Conservation (phyloP, 2,329 filamentous ascomycete species). For the Fusarium cyanostomum region DNA sequence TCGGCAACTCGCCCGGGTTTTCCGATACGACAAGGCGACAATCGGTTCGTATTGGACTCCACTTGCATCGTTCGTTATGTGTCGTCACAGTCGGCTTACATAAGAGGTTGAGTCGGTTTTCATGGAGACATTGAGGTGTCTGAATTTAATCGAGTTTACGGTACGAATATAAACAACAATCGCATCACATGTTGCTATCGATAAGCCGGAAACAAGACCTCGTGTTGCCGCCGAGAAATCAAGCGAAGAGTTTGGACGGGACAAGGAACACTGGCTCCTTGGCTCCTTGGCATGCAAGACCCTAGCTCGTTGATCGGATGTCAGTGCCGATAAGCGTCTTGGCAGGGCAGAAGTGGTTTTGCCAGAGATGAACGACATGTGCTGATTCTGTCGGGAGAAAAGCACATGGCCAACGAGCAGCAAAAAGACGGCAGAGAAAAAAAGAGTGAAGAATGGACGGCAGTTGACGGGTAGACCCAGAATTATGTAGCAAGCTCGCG, state of each 20-base stretch:
- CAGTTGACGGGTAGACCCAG: neutral
- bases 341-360: constrained; percentile 31
- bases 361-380: constrained; percentile 17
- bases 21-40: no score
- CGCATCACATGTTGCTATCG: neutral
- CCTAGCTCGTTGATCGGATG: constrained; percentile 39
- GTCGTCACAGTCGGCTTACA: no score
- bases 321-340: constrained; percentile 42
- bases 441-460: neutral
- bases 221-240: constrained; percentile 7
- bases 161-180: no score
- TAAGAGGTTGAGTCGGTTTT: no score
- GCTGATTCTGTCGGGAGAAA: neutral
- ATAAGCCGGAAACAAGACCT: neutral
- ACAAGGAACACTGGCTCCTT: constrained; percentile 24
- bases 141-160: no score
- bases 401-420: neutral
- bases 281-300: constrained; percentile 37
- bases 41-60: no score
- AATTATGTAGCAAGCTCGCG: constrained; percentile 13
- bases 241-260: constrained; percentile 29
- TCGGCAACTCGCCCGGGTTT: no score
- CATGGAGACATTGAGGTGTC: no score
- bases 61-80: no score
- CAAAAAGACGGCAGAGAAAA: neutral